A percentile compares a stretch with the other conserved stretches of the same genome.
phyloP scores from a whole-genome alignment of 2,329 filamentous ascomycete species.

The Pyricularia grisea region DNA sequence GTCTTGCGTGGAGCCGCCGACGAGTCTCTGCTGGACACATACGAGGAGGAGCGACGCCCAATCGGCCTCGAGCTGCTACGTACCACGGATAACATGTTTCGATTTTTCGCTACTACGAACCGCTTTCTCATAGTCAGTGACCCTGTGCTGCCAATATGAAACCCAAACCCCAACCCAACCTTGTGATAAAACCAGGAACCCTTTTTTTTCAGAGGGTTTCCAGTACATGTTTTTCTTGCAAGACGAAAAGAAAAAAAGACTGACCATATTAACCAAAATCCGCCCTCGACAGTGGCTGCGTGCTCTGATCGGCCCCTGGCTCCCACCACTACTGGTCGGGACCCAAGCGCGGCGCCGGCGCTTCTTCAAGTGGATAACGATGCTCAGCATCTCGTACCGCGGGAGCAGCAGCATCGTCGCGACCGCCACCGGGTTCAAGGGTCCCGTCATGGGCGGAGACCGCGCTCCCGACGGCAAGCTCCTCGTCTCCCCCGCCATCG shows the following conservation, averaged over 20 bases:
- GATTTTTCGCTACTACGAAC: constrained; percentile 23
- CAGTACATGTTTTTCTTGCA: neutral
- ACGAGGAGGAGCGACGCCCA: constrained; percentile 32
- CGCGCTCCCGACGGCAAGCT: constrained; percentile 30
- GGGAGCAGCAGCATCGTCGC: constrained; percentile 23
- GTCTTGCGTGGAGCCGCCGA: constrained; percentile 19
- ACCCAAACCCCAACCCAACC: no score
- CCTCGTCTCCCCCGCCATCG: constrained; percentile 3
- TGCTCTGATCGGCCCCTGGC: constrained; percentile 25
- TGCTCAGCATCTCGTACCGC: constrained; percentile 33
- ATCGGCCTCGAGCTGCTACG: constrained; percentile 4
- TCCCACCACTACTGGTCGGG: constrained; percentile 25
- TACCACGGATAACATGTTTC: constrained; percentile 30
- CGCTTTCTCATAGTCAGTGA: constrained; percentile 12
- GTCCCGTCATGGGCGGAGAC: constrained; percentile 33
- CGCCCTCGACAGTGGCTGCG: constrained; percentile 19
- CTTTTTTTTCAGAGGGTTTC: no score
- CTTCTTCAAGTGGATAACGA: constrained; percentile 26
- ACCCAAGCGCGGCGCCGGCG: constrained; percentile 11
- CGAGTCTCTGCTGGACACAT: constrained; percentile 33
- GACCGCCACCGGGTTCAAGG: constrained; percentile 19
- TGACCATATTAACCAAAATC: neutral
- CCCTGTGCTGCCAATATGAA: neutral
- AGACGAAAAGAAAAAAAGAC: neutral
- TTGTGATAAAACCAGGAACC: no score